phyloP scores from a whole-genome alignment of 2,329 filamentous ascomycete species.

The Clarireedia hainanense region DNA sequence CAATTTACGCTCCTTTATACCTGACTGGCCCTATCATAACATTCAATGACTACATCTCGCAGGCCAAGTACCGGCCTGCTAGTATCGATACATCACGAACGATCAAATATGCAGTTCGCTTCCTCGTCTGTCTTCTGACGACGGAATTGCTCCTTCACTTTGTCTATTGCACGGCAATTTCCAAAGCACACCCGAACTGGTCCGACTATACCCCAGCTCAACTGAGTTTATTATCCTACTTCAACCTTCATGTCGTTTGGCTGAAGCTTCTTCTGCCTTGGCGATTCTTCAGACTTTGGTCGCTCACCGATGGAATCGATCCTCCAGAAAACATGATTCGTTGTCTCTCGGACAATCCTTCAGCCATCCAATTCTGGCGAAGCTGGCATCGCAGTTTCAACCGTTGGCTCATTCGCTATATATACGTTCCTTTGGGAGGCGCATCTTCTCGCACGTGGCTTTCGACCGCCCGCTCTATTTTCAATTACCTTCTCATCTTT shows the following conservation, averaged over 20 bases:
- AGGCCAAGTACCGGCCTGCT: conserved; percentile 64
- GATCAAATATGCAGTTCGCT: conserved; percentile 73
- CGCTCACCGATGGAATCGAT: conserved; percentile 81
- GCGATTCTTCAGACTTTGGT: conserved; percentile 98
- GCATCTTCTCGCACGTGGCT: conserved; percentile 40
- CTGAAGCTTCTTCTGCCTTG: conserved; percentile 92
- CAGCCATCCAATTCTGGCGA: conserved; percentile 86
- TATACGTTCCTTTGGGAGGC: conserved; percentile 88
- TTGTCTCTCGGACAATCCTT: conserved; percentile 93
- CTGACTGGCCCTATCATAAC: conserved; percentile 88
- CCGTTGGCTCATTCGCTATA: conserved; percentile 87
- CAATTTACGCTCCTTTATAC: conserved; percentile 88
- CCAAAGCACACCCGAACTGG: conserved; percentile 74
- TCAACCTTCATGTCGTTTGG: conserved; percentile 97
- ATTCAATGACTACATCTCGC: conserved; percentile 96
- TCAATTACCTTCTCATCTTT: conserved; percentile 79
- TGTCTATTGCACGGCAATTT: conserved; percentile 89
- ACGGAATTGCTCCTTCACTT: conserved; percentile 93
- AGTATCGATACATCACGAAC: conserved; percentile 66
- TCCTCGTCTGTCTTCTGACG: conserved; percentile 67
- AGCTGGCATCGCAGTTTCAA: conserved; percentile 95
- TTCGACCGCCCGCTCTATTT: conserved; percentile 48
- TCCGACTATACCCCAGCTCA: conserved; percentile 76
- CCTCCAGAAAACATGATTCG: conserved; percentile 97
- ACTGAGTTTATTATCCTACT: conserved; percentile 83